A percentile compares a stretch with the other conserved stretches of the same genome.
phyloP scores from a whole-genome alignment of 2,329 filamentous ascomycete genomes.

The Neopestalotiopsis rosae region DNA sequence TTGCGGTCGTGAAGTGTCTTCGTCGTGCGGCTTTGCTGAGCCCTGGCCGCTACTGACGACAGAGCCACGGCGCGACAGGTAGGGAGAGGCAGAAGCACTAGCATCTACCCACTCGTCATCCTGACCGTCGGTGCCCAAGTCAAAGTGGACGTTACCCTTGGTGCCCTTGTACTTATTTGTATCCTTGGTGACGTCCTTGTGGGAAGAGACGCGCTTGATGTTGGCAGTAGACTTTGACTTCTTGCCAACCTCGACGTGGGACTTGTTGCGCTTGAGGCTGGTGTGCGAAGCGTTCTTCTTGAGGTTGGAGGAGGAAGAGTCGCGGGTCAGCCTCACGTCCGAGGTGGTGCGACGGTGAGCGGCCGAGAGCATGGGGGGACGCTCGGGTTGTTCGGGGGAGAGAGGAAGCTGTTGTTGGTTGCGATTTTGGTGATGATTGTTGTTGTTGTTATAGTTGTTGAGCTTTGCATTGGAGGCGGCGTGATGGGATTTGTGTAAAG shows the following conservation, averaged over 20 bases:
- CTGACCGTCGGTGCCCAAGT: conserved; percentile 59
- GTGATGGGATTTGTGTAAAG: conserved; percentile 49
- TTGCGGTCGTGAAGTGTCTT: conserved; percentile 38
- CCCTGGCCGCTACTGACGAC: conserved; percentile 55
- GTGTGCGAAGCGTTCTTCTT: conserved; percentile 61
- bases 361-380: conserved; percentile 36
- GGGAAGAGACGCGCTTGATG: conserved; percentile 59
- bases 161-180: conserved; percentile 44
- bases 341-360: conserved; percentile 55
- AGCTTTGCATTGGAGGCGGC: conserved; percentile 27
- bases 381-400: conserved; percentile 41
- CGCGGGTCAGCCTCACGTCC: conserved; percentile 55
- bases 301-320: conserved; percentile 46
- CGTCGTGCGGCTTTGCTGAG: conserved; percentile 42
- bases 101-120: conserved; percentile 67
- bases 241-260: conserved; percentile 60
- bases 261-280: conserved; percentile 65
- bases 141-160: conserved; percentile 66
- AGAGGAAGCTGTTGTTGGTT: conserved; percentile 40
- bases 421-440: conserved; percentile 41
- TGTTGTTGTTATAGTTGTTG: conserved; percentile 20
- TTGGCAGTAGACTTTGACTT: conserved; percentile 56
- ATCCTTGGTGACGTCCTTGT: conserved; percentile 44
- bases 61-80: conserved; percentile 56
- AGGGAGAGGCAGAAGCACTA: conserved; percentile 66